Evolutionary conservation across 306 rosid species (phyloP), one percentile per base, ranked within the genome.

Genomic region (Glycine soja): DNA sequence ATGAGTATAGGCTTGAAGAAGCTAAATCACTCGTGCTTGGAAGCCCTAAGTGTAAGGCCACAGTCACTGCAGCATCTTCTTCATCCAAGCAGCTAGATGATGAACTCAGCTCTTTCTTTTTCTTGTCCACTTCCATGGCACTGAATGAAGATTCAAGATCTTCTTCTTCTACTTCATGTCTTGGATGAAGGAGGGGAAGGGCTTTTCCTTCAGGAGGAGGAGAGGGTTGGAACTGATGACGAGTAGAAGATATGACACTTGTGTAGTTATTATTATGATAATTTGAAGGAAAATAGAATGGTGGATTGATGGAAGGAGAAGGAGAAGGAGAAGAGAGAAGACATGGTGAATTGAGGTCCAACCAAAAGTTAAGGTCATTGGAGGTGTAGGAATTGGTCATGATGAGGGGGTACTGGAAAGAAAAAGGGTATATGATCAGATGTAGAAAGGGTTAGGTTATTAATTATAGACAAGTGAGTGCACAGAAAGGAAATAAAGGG

Each of bases 41-140:
- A 72, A 88, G 94, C 88, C 98, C 98, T 86, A 94, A 77, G 87
- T 92, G 93, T 50, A 94, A 88, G 83, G 92, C 97, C 47, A 94
- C 94, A 7, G 91, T 86, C 1, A 88, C 40, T 36, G 40, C 90
- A 81, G 75, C 38, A 11, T 74, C 76, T 13, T 84, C 76, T 4
- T 69, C 74, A 5, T 91, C 82, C 51, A 72, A 77, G n/a, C 30
- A 24, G 30, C 32, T 16, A 30, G 79, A 80, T 34, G 72, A 50
- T 4, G 81, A 71, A 67, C 81, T 81, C 24, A 58, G 24, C 13
- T 81, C 77, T 75, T 85, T 73, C 43, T 74, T 84, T 24, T 84
- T 77, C 5, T 48, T 61, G 15, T 69, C 56, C 32, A 61, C 82
- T 71, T 84, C 88, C 82, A 81, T 81, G 74, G 83, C 19, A 70